A percentile compares a stretch with the other conserved stretches of the same genome.
Evolutionary conservation across 2,329 filamentous ascomycete genomes (phyloP).

Genomic region (Nothomitra cinnamomea): DNA sequence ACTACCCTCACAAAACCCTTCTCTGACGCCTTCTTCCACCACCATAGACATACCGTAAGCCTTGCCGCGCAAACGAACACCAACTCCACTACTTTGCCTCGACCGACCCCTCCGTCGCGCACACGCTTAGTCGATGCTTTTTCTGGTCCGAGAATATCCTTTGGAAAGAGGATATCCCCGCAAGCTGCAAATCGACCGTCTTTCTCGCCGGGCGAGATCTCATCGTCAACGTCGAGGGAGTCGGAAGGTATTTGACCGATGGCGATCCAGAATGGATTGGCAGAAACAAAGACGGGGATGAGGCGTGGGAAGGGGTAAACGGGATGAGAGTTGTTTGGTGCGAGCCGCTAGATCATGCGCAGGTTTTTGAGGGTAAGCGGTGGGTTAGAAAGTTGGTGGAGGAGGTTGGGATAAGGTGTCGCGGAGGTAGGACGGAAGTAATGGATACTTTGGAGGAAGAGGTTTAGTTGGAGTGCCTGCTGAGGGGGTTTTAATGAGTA

Average conservation of each 20-base stretch:
- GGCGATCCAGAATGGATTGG: no score
- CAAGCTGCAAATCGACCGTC: conserved; percentile 36
- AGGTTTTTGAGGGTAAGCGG: conserved; percentile 32
- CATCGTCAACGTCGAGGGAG: conserved; percentile 43
- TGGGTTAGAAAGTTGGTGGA: neutral
- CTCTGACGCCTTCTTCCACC: no score
- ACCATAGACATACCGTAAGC: conserved; percentile 24
- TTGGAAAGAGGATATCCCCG: conserved; percentile 47
- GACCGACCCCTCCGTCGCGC: conserved; percentile 47
- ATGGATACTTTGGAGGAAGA: no score
- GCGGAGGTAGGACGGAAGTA: no score
- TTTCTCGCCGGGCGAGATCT: conserved; percentile 42
- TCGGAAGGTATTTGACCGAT: conserved; percentile 37
- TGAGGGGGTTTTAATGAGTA: no score
- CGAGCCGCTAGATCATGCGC: conserved; percentile 45
- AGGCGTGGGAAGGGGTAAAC: conserved; percentile 17
- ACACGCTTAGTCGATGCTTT: conserved; percentile 47
- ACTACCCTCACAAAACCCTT: neutral
- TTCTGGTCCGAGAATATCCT: conserved; percentile 56
- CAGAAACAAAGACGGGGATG: no score
- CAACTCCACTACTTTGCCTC: conserved; percentile 55
- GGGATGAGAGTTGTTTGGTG: conserved; percentile 44
- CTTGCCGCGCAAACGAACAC: conserved; percentile 46
- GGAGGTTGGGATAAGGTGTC: no score
- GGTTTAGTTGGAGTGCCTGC: no score